These are phyloP conservation scores for Coemansia asiatica DNA, from an alignment of 192 early-diverging fungal species.

Conservation along the genomic window DNA sequence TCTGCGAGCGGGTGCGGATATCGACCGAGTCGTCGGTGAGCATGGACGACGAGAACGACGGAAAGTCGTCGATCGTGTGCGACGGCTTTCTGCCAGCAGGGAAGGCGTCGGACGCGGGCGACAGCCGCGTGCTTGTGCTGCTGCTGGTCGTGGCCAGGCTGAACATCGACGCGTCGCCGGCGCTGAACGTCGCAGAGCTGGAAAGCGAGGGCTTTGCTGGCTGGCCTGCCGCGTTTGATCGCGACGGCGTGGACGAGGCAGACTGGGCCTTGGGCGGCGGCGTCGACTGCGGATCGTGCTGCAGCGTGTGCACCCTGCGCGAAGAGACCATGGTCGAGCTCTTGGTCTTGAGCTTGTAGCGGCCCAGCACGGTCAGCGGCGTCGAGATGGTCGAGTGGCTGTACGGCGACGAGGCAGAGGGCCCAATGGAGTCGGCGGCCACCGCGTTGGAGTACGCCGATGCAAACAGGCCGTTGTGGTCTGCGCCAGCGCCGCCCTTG, in stretches of 20 bases:
- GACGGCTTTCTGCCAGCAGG: constrained; percentile 11
- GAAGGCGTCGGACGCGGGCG: background rate
- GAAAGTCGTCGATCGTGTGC: constrained; percentile 45
- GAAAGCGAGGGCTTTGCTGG: constrained; percentile 12
- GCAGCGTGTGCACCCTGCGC: constrained; percentile 28
- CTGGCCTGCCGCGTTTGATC: background rate
- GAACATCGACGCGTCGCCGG: constrained; percentile 10
- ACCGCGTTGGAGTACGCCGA: constrained; percentile 49
- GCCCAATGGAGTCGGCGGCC: constrained; percentile 32
- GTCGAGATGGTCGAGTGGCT: constrained; percentile 47
- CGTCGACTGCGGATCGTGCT: constrained; percentile 14
- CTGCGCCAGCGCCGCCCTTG: constrained; percentile 13
- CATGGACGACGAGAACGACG: constrained; percentile 24
- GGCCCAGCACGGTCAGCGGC: constrained; percentile 45
- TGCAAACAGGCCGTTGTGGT: constrained; percentile 29
- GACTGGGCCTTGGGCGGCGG: constrained; percentile 24
- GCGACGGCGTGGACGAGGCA: constrained; percentile 26
- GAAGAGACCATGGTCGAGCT: constrained; percentile 38
- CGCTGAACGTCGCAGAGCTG: constrained; percentile 8
- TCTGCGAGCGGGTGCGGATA: constrained; percentile 22
- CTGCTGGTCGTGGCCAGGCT: constrained; percentile 4
- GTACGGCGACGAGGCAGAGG: constrained; percentile 33
- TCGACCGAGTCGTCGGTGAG: constrained; percentile 21
- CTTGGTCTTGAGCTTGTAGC: constrained; percentile 53
- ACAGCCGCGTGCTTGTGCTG: constrained; percentile 3